Base-by-base conservation (phyloP, 306 rosid species). In the Gillenia trifoliata region DNA sequence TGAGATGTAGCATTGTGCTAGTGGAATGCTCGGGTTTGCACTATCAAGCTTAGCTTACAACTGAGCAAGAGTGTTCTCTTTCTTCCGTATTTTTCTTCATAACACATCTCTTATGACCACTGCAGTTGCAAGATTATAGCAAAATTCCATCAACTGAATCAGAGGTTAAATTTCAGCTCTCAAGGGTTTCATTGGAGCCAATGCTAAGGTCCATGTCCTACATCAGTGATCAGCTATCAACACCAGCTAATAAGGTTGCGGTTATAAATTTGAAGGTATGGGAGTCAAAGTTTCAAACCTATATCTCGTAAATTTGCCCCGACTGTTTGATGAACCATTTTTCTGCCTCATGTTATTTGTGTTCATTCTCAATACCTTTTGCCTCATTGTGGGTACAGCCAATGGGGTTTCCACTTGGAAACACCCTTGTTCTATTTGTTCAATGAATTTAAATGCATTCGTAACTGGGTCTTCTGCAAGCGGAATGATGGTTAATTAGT, bases 211-310 rank as follows among this genome's bases (percentile, higher is more conserved):
- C 92, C 80, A 93, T 90, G 98, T 93, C 97, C 56, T 86, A 85
- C 85, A 93, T 93, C 60, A 93, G 92, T 8, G 97, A 90, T 61
- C 98, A 93, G 79, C 97, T 93, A 57, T 93, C 98, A 49, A 82
- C 81, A 30, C 98, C 98, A 43, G 98, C 94, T 60, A 93, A 90
- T 85, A 94, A 90, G 84, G 95, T 94, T 81, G 97, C 99, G 73
- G 95, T 93, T 80, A 89, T 94, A 81, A 92, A 90, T 81, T 86
- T 94, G 79, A 92, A 89, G 90, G 98, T 90, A 74, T 36, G 40
- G 47, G 69, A 79, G 61, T 73, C 70, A 50, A 59, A 68, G 70
- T 74, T 56, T 33, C 41, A 34, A 38, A 64, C 63, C 45, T 33
- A 6, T 62, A 30, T 30, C 33, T 64, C 75, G 78, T 28, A 64